Conservation (phyloP, 306 rosid species). For the Abrus precatorius region DNA sequence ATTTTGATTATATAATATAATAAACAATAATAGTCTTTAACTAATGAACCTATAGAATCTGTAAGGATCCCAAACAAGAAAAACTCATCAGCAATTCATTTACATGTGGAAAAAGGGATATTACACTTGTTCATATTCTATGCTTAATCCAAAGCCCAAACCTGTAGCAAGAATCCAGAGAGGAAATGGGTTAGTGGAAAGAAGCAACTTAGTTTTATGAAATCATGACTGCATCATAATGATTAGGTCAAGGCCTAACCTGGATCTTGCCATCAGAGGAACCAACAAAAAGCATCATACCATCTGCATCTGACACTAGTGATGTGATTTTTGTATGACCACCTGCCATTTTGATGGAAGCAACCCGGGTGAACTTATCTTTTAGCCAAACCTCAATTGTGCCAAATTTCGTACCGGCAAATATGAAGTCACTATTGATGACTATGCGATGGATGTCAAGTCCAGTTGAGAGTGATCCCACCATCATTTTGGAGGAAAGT, state of each 20-base stretch:
- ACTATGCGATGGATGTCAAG: slow-evolving; percentile 76
- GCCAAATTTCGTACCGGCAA: slow-evolving; percentile 81
- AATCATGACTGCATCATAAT: neutral
- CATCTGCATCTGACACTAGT: slow-evolving; percentile 66
- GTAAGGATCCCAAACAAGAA: slow-evolving; percentile 29
- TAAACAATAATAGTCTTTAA: slow-evolving; percentile 26
- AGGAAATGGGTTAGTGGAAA: neutral
- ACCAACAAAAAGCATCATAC: slow-evolving; percentile 74
- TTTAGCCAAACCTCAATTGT: slow-evolving; percentile 82
- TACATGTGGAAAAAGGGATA: slow-evolving; percentile 43
- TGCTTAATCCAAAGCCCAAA: slow-evolving; percentile 76
- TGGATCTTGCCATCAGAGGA: slow-evolving; percentile 89
- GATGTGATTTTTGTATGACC: slow-evolving; percentile 83
- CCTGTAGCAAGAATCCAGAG: slow-evolving; percentile 58
- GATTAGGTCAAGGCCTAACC: slow-evolving; percentile 55
- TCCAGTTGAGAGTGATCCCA: slow-evolving; percentile 78
- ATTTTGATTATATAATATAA: slow-evolving; percentile 33
- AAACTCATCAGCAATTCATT: slow-evolving; percentile 38
- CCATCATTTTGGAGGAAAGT: slow-evolving; percentile 68
- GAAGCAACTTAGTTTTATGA: slow-evolving; percentile 16
- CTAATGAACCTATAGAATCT: slow-evolving; percentile 40
- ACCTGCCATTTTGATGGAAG: slow-evolving; percentile 73
- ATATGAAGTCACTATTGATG: slow-evolving; percentile 74
- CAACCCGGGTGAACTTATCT: slow-evolving; percentile 65
- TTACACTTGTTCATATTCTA: slow-evolving; percentile 23